Evolutionary conservation across 1,284 basidiomycete species (phyloP).

Genomic region (Ustilago nuda): DNA sequence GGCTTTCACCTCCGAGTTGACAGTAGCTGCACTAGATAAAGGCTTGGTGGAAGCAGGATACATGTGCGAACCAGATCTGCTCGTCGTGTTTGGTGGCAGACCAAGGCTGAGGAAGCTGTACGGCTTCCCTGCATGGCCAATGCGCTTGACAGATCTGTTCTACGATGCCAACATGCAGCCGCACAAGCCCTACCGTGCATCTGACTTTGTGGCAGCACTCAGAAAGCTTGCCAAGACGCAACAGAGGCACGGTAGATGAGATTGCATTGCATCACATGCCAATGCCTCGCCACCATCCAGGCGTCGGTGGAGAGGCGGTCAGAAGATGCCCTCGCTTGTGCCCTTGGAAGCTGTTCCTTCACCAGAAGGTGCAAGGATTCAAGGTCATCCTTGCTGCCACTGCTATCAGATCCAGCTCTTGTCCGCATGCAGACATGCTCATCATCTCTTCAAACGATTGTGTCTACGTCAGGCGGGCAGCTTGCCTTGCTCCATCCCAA

Average conservation of each 20-base stretch:
- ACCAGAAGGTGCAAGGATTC: too few relatives aligned
- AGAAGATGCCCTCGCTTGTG: too few relatives aligned
- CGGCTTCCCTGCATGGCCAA: constrained; percentile 46
- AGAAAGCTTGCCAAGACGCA: constrained; percentile 29
- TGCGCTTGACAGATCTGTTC: constrained; percentile 41
- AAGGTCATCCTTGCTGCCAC: too few relatives aligned
- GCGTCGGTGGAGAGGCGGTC: too few relatives aligned
- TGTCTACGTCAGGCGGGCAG: neutral
- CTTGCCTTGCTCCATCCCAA: neutral
- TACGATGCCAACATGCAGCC: constrained; percentile 18
- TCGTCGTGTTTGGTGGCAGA: constrained; percentile 26
- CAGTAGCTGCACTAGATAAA: constrained; percentile 11
- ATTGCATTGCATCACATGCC: too few relatives aligned
- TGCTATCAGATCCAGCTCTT: neutral
- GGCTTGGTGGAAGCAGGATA: constrained; percentile 16
- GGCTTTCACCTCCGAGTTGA: constrained; percentile 8
- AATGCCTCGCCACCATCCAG: too few relatives aligned
- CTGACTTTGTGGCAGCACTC: constrained; percentile 33
- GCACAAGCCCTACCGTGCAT: constrained; percentile 1
- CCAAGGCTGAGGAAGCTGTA: constrained; percentile 20
- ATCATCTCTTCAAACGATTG: too few relatives aligned
- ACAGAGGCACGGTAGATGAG: constrained; percentile 37
- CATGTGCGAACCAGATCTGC: constrained; percentile 33
- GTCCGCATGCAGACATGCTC: neutral
- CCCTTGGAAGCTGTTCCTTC: too few relatives aligned